These are phyloP conservation scores for Polygonum maritimum DNA, from an alignment of 148 eudicot species.

Conservation along the genomic window DNA sequence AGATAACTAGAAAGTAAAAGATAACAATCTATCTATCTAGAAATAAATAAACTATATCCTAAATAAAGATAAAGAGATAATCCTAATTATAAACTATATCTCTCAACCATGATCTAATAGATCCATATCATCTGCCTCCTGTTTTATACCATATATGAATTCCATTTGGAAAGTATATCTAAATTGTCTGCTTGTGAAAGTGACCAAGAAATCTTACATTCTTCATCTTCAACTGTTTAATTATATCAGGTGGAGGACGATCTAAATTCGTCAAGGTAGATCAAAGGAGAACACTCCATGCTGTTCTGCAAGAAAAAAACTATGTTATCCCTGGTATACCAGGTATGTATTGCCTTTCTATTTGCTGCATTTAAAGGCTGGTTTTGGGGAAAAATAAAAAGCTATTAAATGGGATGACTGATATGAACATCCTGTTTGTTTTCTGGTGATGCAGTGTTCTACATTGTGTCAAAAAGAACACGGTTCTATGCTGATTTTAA, in stretches of 20 bases:
- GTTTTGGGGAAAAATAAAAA: background rate
- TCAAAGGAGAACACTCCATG: slow-evolving; percentile 64
- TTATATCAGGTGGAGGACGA: slow-evolving; percentile 33
- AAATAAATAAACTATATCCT: no score
- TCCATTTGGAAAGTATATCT: background rate
- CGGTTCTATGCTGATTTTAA: slow-evolving; percentile 68
- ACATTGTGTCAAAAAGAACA: slow-evolving; percentile 53
- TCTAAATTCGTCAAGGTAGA: slow-evolving; percentile 69
- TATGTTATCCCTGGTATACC: slow-evolving; percentile 73
- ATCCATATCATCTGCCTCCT: no score
- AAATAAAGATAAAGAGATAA: no score
- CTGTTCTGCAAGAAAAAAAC: slow-evolving; percentile 55
- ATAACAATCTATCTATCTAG: no score
- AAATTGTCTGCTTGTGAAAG: background rate
- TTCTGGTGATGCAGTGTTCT: slow-evolving; percentile 57
- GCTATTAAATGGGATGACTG: background rate
- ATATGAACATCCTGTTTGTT: slow-evolving; percentile 9
- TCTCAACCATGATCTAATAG: no score
- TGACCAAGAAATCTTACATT: background rate
- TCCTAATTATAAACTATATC: no score
- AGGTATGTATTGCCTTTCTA: slow-evolving; percentile 30
- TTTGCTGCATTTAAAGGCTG: background rate
- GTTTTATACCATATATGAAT: background rate
- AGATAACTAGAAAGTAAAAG: no score
- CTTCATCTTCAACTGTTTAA: slow-evolving; percentile 4